Base-by-base conservation (phyloP, 306 rosid species). In the Fragaria vesca region DNA sequence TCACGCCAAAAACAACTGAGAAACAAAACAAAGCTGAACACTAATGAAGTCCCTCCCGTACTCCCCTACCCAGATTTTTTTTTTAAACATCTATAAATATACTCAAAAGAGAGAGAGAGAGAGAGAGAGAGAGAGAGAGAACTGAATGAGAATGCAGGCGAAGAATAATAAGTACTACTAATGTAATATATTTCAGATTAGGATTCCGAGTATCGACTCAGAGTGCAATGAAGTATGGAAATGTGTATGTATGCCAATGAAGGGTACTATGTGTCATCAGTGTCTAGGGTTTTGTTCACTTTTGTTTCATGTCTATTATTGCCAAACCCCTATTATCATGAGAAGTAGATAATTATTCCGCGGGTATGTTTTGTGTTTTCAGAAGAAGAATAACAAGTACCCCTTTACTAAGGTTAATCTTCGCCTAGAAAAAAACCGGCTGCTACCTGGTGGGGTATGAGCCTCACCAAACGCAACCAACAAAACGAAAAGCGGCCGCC, bases 221-320 rank as follows among this genome's bases (percentile, higher is more conserved):
- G 26, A 3, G 7, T 18, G 71, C 47, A 38, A 8, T 18, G 0
- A 18, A 36, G 47, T 66, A 38, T 34, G 12, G n/a, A 63, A 16
- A 63, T 63, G 24, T 66, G 24, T 8, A 36, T 65, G 69, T 32
- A 34, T 17, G 45, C 8, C 45, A 32, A 16, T 66, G 47, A 65
- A 65, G 24, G 45, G 69, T 65, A 32, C 34, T 2, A 11, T 63
- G 42, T 32, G 46, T 34, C 40, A 36, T 65, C 47, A 34, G 70
- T 17, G 36, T 17, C 26, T 66, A 66, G 70, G 70, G 70, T 66
- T 66, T 66, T 18, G 45, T 66, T 34, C 47, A 26, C 70, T 36
- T 40, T 66, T 38, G 24, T 9, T 66, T 66, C 20, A 18, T 63
- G 48, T 66, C 47, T 8, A 66, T 38, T 38, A 63, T 63, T 63